Conservation (phyloP, 1,139 yeast species). For the Geotrichum restrictum region DNA sequence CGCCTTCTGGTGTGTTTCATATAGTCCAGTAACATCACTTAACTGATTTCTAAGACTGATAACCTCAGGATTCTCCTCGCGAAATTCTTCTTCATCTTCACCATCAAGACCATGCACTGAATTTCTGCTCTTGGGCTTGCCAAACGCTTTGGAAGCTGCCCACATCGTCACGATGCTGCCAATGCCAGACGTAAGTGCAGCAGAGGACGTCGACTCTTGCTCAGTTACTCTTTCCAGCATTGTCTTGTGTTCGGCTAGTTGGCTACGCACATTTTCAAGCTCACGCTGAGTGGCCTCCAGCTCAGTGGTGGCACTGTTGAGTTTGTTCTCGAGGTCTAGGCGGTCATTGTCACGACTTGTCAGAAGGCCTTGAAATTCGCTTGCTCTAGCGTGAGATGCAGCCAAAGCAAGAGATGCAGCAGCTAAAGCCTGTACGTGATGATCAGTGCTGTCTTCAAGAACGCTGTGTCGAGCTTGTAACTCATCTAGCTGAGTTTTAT, state of each 20-base stretch:
- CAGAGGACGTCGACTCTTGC: slow-evolving; percentile 23
- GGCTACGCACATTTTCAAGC: slow-evolving; percentile 23
- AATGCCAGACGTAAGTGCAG: slow-evolving; percentile 31
- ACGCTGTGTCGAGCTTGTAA: slow-evolving; percentile 23
- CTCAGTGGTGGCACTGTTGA: slow-evolving; percentile 25
- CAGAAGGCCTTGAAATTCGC: slow-evolving; percentile 27
- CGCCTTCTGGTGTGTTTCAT: slow-evolving; percentile 35
- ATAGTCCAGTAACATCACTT: slow-evolving; percentile 29
- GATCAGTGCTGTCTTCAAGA: slow-evolving; percentile 31
- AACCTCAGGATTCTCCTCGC: slow-evolving; percentile 26
- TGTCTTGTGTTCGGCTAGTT: slow-evolving; percentile 11
- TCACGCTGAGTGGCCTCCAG: slow-evolving; percentile 26
- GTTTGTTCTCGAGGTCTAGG: slow-evolving; percentile 25
- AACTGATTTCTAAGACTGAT: slow-evolving; percentile 27
- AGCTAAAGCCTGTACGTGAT: slow-evolving; percentile 31
- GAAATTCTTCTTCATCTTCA: slow-evolving; percentile 20
- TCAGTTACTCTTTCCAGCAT: slow-evolving; percentile 7
- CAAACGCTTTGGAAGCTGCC: slow-evolving; percentile 31
- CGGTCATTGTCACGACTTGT: slow-evolving; percentile 27
- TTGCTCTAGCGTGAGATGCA: slow-evolving; percentile 31
- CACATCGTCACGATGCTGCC: slow-evolving; percentile 33
- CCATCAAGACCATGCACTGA: slow-evolving; percentile 11
- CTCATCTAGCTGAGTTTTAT: slow-evolving; percentile 26
- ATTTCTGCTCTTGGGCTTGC: slow-evolving; percentile 7
- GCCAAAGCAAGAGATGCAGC: slow-evolving; percentile 34